Percentiles rank a stretch among this genome's conserved stretches.
phyloP scores from a whole-genome alignment of 345 rosid genomes.

The Rhodamnia rubescens region DNA sequence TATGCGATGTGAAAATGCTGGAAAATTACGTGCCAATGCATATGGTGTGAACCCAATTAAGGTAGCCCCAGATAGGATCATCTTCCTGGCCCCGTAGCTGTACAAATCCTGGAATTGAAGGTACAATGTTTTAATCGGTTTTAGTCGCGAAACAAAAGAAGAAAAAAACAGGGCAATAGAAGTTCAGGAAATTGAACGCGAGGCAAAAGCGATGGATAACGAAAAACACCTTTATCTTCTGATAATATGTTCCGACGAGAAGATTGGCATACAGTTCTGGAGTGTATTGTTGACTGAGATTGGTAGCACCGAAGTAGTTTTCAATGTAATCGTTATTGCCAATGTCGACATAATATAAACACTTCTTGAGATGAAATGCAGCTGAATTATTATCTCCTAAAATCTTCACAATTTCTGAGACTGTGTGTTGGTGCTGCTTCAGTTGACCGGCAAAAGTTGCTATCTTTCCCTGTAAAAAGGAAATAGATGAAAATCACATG shows the following conservation, averaged over 20 bases:
- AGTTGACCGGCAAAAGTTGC: constrained; percentile 28
- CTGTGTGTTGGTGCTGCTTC: constrained; percentile 1
- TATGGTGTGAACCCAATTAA: constrained; percentile 56
- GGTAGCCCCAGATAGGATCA: constrained; percentile 34
- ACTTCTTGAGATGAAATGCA: neutral
- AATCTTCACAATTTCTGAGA: neutral
- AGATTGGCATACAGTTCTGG: constrained; percentile 3
- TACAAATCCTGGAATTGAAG: constrained; percentile 29
- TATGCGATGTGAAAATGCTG: constrained; percentile 2
- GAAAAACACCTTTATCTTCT: constrained; percentile 3
- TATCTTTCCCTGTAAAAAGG: constrained; percentile 25
- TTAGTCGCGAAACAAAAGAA: too few species aligned
- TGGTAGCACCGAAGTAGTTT: constrained; percentile 15
- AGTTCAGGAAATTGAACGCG: too few species aligned
- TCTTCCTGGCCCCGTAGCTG: constrained; percentile 48
- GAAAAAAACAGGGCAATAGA: too few species aligned
- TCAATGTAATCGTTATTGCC: constrained; percentile 24
- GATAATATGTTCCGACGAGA: constrained; percentile 2
- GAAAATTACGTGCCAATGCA: neutral
- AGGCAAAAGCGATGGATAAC: neutral
- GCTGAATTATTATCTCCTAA: neutral
- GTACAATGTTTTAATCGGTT: too few species aligned
- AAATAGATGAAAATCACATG: too few species aligned
- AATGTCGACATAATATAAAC: constrained; percentile 12
- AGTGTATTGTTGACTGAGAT: neutral